Conservation (phyloP, 495 filamentous ascomycete genomes). For the Lasiosphaeris hirsuta region DNA sequence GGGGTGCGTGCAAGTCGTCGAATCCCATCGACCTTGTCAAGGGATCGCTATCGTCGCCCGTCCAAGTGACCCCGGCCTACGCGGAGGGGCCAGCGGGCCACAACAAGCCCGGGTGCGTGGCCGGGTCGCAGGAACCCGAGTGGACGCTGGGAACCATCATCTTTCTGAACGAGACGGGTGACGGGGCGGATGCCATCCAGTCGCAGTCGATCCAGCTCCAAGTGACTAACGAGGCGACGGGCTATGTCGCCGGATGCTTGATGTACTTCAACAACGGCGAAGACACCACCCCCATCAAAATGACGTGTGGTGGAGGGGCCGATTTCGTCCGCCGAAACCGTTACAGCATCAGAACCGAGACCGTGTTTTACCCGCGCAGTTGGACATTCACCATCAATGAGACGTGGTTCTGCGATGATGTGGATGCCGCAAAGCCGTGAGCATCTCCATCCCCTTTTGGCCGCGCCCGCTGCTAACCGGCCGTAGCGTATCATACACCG, state of each 20-base stretch:
- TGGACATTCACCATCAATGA: constrained; percentile 16
- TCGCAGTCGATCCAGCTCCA: constrained; percentile 19
- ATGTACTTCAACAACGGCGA: background rate
- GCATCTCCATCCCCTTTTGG: background rate
- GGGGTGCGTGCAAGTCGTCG: constrained; percentile 5
- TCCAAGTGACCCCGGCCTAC: constrained; percentile 20
- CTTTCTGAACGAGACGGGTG: constrained; percentile 16
- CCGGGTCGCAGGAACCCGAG: constrained; percentile 7
- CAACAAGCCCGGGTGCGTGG: constrained; percentile 11
- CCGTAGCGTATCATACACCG: constrained; percentile 11
- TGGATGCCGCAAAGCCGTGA: constrained; percentile 17
- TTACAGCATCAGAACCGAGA: constrained; percentile 10
- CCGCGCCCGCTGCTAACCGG: background rate
- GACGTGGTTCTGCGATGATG: constrained; percentile 23
- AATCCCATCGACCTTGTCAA: constrained; percentile 17
- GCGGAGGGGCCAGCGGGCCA: constrained; percentile 17
- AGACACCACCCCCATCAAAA: background rate
- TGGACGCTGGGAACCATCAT: constrained; percentile 16
- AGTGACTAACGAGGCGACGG: constrained; percentile 15
- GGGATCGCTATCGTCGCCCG: constrained; percentile 14
- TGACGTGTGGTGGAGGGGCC: constrained; percentile 11
- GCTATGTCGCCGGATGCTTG: constrained; percentile 19
- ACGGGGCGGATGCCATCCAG: background rate
- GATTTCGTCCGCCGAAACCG: constrained; percentile 6
- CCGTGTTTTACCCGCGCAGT: constrained; percentile 15